A percentile compares a stretch with the other conserved stretches of the same genome.
phyloP scores from a whole-genome alignment of 2,329 filamentous ascomycete species.

The Fusarium goolgardi region DNA sequence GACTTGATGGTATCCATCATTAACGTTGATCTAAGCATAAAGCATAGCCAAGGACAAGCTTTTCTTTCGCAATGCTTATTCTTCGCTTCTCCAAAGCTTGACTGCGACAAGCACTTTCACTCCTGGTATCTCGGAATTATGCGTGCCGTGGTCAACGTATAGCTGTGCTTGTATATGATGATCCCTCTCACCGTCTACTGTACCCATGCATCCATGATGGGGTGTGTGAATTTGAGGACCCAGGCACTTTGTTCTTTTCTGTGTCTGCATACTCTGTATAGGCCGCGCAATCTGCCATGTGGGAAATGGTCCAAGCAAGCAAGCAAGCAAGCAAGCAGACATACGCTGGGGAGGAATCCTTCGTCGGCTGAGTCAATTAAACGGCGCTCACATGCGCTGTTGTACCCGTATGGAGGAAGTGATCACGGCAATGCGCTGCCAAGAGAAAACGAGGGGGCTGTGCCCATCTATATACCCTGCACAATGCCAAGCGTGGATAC shows the following conservation, averaged over 20 bases:
- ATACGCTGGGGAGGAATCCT: neutral
- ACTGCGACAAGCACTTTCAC: constrained; percentile 19
- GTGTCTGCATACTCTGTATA: neutral
- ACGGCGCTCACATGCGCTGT: neutral
- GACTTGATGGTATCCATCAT: too few species aligned
- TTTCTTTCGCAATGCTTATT: constrained; percentile 21
- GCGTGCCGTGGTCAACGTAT: neutral
- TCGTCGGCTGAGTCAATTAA: neutral
- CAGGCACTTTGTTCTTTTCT: neutral
- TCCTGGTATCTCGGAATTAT: constrained; percentile 10
- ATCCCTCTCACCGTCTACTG: constrained; percentile 14
- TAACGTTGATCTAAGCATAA: constrained; percentile 3
- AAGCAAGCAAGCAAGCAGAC: constrained; percentile 2
- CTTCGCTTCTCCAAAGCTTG: constrained; percentile 24
- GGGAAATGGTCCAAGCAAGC: neutral
- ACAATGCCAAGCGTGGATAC: constrained; percentile 38
- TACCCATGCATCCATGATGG: neutral
- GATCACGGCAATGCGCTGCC: constrained; percentile 9
- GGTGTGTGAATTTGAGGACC: neutral
- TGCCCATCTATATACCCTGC: constrained; percentile 23
- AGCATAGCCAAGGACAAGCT: constrained; percentile 15
- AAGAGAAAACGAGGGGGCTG: constrained; percentile 33
- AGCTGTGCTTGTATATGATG: neutral
- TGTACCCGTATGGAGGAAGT: neutral
- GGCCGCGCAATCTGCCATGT: neutral